These are phyloP conservation scores for Wallacemonas sp. DNA, from an alignment of 208 protist species.

Conservation along the genomic window DNA sequence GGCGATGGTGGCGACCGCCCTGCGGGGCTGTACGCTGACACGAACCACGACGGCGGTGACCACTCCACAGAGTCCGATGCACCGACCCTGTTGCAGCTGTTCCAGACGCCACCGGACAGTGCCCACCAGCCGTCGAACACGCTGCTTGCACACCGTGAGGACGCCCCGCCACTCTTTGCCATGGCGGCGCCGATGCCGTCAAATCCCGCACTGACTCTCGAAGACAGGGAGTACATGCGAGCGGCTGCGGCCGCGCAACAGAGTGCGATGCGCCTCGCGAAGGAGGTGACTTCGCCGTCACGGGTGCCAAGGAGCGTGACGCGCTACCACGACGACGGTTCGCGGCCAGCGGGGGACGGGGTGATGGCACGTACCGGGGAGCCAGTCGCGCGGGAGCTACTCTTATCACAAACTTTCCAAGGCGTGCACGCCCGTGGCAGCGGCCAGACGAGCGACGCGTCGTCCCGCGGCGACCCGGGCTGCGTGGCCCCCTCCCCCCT, in stretches of 20 bases:
- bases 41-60: background rate
- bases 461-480: background rate
- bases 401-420: slow-evolving; percentile 1
- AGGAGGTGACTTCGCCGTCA: slow-evolving; percentile 23
- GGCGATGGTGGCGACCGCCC: slow-evolving; percentile 4
- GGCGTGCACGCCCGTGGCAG: too few species aligned
- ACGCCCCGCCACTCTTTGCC: slow-evolving; percentile 12
- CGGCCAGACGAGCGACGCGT: background rate
- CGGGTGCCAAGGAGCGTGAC: slow-evolving; percentile 21
- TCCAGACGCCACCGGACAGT: background rate
- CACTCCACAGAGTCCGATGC: too few species aligned
- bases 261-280: slow-evolving; percentile 23
- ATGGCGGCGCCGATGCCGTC: background rate
- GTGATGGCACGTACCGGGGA: background rate
- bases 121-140: background rate
- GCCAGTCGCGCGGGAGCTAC: background rate
- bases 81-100: background rate
- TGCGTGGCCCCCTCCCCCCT: background rate
- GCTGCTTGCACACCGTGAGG: slow-evolving; percentile 20
- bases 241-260: slow-evolving; percentile 22
- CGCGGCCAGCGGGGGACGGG: background rate
- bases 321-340: slow-evolving; percentile 12
- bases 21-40: background rate
- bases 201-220: background rate
- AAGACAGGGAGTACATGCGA: slow-evolving; percentile 16